phyloP scores from a whole-genome alignment of 2,329 filamentous ascomycete species.

The Leptosphaerulina australis region DNA sequence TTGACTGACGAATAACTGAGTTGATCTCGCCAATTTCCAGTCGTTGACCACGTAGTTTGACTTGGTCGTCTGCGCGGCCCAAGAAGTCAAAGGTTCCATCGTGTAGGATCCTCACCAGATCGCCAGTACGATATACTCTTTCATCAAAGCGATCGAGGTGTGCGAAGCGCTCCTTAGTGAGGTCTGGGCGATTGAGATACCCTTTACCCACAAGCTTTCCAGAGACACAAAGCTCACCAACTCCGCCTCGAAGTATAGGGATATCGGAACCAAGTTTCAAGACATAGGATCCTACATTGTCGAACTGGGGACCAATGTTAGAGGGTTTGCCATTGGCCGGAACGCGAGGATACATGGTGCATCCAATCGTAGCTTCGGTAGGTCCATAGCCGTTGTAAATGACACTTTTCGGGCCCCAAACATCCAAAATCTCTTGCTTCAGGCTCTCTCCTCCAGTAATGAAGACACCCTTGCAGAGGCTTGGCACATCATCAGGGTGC shows the following conservation, averaged over 20 bases:
- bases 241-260: slow-evolving; percentile 76
- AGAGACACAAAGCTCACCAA: slow-evolving; percentile 88
- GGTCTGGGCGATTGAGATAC: slow-evolving; percentile 79
- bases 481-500: slow-evolving; percentile 80
- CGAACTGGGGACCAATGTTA: slow-evolving; percentile 86
- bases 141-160: slow-evolving; percentile 57
- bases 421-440: slow-evolving; percentile 85
- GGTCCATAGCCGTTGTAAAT: slow-evolving; percentile 93
- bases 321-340: slow-evolving; percentile 77
- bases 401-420: slow-evolving; percentile 78
- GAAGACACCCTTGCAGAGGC: slow-evolving; percentile 80
- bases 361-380: slow-evolving; percentile 90
- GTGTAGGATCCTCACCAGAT: slow-evolving; percentile 80
- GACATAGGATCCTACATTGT: slow-evolving; percentile 85
- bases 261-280: slow-evolving; percentile 70
- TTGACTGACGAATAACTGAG: slow-evolving; percentile 71
- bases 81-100: slow-evolving; percentile 87
- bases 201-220: slow-evolving; percentile 87
- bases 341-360: slow-evolving; percentile 86
- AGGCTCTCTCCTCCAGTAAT: slow-evolving; percentile 91
- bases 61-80: slow-evolving; percentile 86
- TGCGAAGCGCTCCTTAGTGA: slow-evolving; percentile 79
- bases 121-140: slow-evolving; percentile 81
- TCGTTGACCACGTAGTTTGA: slow-evolving; percentile 87
- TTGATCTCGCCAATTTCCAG: slow-evolving; percentile 93